These are phyloP conservation scores for Pseudozyma sp. DNA, from an alignment of 1,284 basidiomycete species.

Conservation along the genomic window DNA sequence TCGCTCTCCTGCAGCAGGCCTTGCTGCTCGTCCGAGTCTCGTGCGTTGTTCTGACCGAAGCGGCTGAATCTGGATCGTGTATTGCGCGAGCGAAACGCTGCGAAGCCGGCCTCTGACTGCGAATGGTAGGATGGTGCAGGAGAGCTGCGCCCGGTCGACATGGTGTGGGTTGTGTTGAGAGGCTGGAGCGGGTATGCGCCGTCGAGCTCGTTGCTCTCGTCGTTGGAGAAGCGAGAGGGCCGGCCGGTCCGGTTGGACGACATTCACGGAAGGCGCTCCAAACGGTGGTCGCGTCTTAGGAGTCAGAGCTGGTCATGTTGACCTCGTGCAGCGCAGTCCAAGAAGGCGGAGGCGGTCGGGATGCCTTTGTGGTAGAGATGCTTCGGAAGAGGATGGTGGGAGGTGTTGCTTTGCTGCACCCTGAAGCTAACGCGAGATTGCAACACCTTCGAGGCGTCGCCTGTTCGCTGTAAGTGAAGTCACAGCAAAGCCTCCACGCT, in stretches of 20 bases:
- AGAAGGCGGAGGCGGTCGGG: neutral
- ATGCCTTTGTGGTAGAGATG: neutral
- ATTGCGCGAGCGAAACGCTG: constrained; percentile 44
- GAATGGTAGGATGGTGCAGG: constrained; percentile 41
- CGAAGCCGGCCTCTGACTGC: constrained; percentile 34
- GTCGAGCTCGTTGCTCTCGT: constrained; percentile 18
- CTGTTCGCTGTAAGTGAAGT: too few relatives aligned
- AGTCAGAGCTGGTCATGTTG: constrained; percentile 1
- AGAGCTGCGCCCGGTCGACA: constrained; percentile 42
- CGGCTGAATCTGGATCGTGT: constrained; percentile 38
- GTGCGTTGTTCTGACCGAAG: constrained; percentile 46
- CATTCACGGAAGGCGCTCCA: constrained; percentile 24
- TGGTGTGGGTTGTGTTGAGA: constrained; percentile 11
- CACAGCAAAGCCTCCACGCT: too few relatives aligned
- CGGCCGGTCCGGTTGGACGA: constrained; percentile 18
- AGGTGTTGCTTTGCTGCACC: constrained; percentile 2
- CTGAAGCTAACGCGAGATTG: neutral
- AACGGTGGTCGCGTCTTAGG: neutral
- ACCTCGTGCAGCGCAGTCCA: neutral
- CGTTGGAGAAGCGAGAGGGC: constrained; percentile 11
- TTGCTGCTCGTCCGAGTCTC: constrained; percentile 49
- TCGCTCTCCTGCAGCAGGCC: constrained; percentile 40
- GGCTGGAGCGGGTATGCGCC: constrained; percentile 28
- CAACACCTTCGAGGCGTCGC: neutral
- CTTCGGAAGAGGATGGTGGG: neutral